A percentile compares a stretch with the other conserved stretches of the same genome.
Conservation (phyloP, 495 filamentous ascomycete genomes). For the Aspergillus steynii region DNA sequence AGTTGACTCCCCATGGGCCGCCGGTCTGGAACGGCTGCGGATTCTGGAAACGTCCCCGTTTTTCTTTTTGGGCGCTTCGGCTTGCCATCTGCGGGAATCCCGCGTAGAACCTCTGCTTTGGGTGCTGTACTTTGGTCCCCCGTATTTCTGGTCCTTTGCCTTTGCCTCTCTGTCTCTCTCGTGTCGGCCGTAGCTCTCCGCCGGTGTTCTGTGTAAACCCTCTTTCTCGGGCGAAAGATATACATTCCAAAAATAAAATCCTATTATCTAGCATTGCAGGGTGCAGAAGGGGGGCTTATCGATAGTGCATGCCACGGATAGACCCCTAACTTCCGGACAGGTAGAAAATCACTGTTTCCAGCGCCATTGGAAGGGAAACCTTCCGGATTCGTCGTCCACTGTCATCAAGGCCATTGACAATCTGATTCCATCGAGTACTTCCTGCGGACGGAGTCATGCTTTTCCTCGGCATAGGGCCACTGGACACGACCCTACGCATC, state of each 20-base stretch:
- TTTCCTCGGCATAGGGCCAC: background rate
- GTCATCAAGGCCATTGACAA: background rate
- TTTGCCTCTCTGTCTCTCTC: background rate
- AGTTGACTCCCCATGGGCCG: background rate
- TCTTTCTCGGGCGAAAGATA: too few relatives aligned
- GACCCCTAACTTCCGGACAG: too few relatives aligned
- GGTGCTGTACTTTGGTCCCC: background rate
- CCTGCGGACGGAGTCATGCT: too few relatives aligned
- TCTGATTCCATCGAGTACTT: too few relatives aligned
- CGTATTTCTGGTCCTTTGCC: background rate
- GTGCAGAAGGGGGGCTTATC: background rate
- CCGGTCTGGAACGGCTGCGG: slow-evolving; percentile 23
- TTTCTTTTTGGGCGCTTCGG: slow-evolving; percentile 24
- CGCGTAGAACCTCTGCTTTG: slow-evolving; percentile 7
- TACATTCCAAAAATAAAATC: too few relatives aligned
- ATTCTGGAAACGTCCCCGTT: background rate
- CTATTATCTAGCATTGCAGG: background rate
- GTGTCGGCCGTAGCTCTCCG: too few relatives aligned
- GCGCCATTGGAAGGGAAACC: too few relatives aligned
- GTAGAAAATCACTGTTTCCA: too few relatives aligned
- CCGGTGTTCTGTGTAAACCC: too few relatives aligned
- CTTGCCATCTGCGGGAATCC: slow-evolving; percentile 40
- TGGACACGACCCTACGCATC: background rate
- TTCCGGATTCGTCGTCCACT: slow-evolving; percentile 2
- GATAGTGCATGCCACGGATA: background rate